A percentile compares a stretch with the other conserved stretches of the same genome.
phyloP scores from a whole-genome alignment of 1,284 basidiomycete species.

The Microbotryum intermedium region DNA sequence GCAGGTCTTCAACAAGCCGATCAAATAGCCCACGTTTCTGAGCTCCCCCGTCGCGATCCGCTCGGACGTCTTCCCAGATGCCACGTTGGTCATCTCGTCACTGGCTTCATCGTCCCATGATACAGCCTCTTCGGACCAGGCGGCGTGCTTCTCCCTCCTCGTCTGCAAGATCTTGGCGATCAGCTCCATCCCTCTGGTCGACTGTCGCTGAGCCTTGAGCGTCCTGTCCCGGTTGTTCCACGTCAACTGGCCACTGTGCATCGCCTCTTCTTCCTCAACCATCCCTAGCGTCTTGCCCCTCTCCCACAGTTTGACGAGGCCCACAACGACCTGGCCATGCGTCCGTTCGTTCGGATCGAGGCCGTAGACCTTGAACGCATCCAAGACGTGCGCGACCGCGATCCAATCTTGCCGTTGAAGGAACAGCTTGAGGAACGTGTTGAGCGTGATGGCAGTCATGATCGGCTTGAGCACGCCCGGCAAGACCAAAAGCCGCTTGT shows the following conservation, averaged over 20 bases:
- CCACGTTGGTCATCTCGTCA: background rate
- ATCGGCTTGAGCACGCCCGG: no score
- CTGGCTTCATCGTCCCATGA: background rate
- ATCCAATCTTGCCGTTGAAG: conserved; percentile 6
- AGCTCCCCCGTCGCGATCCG: conserved; percentile 15
- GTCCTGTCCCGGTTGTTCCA: background rate
- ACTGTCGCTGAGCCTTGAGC: background rate
- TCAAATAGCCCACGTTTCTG: conserved; percentile 20
- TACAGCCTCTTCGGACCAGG: background rate
- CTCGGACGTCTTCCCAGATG: background rate
- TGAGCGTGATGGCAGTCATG: background rate
- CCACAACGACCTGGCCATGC: conserved; percentile 23
- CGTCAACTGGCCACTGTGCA: background rate
- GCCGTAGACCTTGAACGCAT: conserved; percentile 19
- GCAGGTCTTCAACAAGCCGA: conserved; percentile 4
- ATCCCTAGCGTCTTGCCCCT: conserved; percentile 4
- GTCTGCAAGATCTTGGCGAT: conserved; percentile 11
- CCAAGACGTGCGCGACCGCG: conserved; percentile 16
- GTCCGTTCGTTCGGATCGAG: conserved; percentile 18
- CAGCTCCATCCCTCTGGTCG: conserved; percentile 3
- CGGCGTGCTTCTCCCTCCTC: background rate
- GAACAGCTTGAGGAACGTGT: background rate
- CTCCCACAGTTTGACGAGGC: conserved; percentile 22
- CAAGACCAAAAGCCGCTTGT: no score
- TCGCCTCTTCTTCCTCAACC: background rate